Evolutionary conservation across 257 asterid species (phyloP), one percentile per base, ranked within the genome.

Genomic region (Haberlea rhodopensis): DNA sequence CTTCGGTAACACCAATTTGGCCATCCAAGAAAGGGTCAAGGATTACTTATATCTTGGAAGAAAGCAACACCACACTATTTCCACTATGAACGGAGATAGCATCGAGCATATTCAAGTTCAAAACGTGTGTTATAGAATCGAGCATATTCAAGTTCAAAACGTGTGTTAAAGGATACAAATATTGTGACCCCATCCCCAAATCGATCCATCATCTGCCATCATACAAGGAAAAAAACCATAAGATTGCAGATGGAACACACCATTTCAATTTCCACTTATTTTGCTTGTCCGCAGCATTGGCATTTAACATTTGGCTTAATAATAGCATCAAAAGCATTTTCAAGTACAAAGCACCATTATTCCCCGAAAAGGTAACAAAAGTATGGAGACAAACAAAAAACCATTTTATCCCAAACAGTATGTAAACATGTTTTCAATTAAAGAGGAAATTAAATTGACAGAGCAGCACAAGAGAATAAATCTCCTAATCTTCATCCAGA

Each of bases 121-220:
- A 62, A 69, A 55, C 48, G 3, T 21, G 58, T 24, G 46, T 66
- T 53, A 54, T 55, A 55, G n/a, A n/a, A 55, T 29, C 15, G 49
- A 65, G 15, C 23, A 40, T 25, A 16, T 53, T 48, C 26, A 69
- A 46, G 18, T 34, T 20, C 23, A 52, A 62, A 69, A 55, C 48
- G 3, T 21, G 58, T 24, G 46, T 66, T 53, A 52, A 77, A 87
- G 98, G 96, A 91, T 91, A 91, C 96, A 91, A 29, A 66, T 57
- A 67, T 86, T 90, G 68, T 87, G 84, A 64, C 98, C 96, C 98
- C 98, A 89, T 48, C 89, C 95, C 95, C 95, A 89, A 24, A 91
- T 71, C 24, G 91, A 82, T 79, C 98, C 98, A 81, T 89, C 96
- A 82, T 89, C 96, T 91, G 95, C 76, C 62, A 78, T 63, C 52